phyloP scores from a whole-genome alignment of 2,329 filamentous ascomycete species.

The Podosphaera leucotricha region DNA sequence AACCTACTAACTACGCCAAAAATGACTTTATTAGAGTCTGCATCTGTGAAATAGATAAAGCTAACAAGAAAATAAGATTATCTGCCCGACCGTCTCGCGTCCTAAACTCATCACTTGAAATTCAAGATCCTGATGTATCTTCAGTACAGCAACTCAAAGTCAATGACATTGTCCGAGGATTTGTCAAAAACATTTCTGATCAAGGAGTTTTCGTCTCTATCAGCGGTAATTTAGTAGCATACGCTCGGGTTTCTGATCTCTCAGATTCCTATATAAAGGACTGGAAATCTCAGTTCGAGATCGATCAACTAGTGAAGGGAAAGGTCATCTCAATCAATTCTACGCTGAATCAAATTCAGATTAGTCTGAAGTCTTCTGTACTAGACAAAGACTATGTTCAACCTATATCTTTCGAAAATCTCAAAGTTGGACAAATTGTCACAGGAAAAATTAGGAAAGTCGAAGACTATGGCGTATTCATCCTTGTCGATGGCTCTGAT shows the following conservation, averaged over 20 bases:
- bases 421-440: slow-evolving; percentile 57
- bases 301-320: slow-evolving; percentile 78
- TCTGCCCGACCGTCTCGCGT: slow-evolving; percentile 74
- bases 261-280: slow-evolving; percentile 85
- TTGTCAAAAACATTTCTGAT: slow-evolving; percentile 73
- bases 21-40: slow-evolving; percentile 78
- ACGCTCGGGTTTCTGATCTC: slow-evolving; percentile 68
- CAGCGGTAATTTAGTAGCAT: slow-evolving; percentile 57
- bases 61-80: slow-evolving; percentile 64
- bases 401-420: slow-evolving; percentile 48
- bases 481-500: slow-evolving; percentile 63
- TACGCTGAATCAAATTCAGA: slow-evolving; percentile 46
- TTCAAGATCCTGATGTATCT: slow-evolving; percentile 61
- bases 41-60: slow-evolving; percentile 52
- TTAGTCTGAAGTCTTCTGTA: slow-evolving; percentile 70
- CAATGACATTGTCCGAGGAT: slow-evolving; percentile 68
- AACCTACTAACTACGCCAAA: slow-evolving; percentile 51
- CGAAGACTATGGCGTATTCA: slow-evolving; percentile 85
- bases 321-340: slow-evolving; percentile 53
- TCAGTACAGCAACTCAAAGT: slow-evolving; percentile 45
- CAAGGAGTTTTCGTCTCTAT: slow-evolving; percentile 74
- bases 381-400: slow-evolving; percentile 59
- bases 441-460: slow-evolving; percentile 85
- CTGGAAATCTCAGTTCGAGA: slow-evolving; percentile 74
- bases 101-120: slow-evolving; percentile 57